phyloP scores from a whole-genome alignment of 2,329 filamentous ascomycete species.

The Bipolaris gigantea region DNA sequence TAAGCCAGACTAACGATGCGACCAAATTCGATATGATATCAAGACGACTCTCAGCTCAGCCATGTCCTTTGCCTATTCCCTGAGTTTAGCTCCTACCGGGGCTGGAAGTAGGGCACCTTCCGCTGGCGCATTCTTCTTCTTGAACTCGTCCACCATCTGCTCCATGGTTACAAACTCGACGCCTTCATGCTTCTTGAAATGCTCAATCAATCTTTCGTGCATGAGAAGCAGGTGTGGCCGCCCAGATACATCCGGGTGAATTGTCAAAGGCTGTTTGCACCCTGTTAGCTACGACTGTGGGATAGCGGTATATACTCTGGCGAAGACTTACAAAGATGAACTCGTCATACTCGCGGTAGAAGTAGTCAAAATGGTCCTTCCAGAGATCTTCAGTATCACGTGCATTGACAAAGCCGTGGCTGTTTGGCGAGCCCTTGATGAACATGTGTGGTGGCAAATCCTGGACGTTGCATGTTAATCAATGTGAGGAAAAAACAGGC shows the following conservation, averaged over 20 bases:
- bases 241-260: constrained; percentile 68
- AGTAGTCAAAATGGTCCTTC: constrained; percentile 70
- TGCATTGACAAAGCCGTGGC: constrained; percentile 60
- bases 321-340: constrained; percentile 61
- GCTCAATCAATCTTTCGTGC: constrained; percentile 71
- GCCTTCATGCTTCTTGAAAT: constrained; percentile 65
- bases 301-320: constrained; percentile 49
- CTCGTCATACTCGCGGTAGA: constrained; percentile 74
- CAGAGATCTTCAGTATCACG: constrained; percentile 65
- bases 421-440: constrained; percentile 66
- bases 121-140: constrained; percentile 62
- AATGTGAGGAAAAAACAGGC: neutral
- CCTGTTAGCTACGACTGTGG: neutral
- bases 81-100: constrained; percentile 56
- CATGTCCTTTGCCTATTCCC: constrained; percentile 18
- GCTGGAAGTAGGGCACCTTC: constrained; percentile 64
- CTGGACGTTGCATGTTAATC: constrained; percentile 37
- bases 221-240: constrained; percentile 71
- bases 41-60: neutral
- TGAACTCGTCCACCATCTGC: constrained; percentile 72
- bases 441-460: constrained; percentile 67
- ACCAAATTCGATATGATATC: neutral
- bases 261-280: constrained; percentile 62
- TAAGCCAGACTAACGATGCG: neutral
- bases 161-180: constrained; percentile 71